Percentiles rank a stretch among this genome's conserved stretches.
Conservation (phyloP, 805 yeast species). For the Starmera quercuum region DNA sequence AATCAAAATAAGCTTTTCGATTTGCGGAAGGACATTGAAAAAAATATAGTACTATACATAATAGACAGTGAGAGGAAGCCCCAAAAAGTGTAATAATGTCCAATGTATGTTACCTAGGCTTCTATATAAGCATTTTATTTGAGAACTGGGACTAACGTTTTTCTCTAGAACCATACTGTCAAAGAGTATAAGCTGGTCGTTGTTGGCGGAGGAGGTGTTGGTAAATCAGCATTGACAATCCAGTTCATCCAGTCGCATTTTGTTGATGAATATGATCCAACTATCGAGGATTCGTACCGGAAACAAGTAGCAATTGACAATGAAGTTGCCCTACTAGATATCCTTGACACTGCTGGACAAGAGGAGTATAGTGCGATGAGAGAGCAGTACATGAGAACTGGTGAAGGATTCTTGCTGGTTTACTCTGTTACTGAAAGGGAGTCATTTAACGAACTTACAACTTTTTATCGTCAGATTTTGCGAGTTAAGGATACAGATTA, state of each 20-base stretch:
- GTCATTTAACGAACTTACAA: conserved; percentile 77
- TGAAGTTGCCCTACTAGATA: conserved; percentile 72
- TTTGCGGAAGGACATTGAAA: too few species aligned
- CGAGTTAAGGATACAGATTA: conserved; percentile 70
- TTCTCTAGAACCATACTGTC: conserved; percentile 24
- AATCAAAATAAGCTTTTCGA: too few species aligned
- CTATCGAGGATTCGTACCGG: conserved; percentile 88
- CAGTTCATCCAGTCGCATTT: conserved; percentile 92
- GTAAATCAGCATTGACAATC: conserved; percentile 93
- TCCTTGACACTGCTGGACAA: conserved; percentile 97
- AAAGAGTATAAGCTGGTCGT: conserved; percentile 90
- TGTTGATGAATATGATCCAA: conserved; percentile 97
- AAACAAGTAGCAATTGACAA: conserved; percentile 82
- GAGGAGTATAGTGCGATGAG: conserved; percentile 92
- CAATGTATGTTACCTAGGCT: not conserved
- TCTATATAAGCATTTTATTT: not conserved
- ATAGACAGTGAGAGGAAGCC: too few species aligned
- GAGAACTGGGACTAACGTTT: not conserved
- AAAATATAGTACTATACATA: too few species aligned
- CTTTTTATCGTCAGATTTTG: conserved; percentile 72
- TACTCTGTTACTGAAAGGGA: conserved; percentile 81
- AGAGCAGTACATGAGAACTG: conserved; percentile 93
- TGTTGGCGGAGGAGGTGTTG: conserved; percentile 99
- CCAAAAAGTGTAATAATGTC: not conserved
- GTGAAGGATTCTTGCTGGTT: conserved; percentile 87